Evolutionary conservation across 2,329 filamentous ascomycete genomes (phyloP), one percentile per base, ranked within the genome.

Genomic region (Chaetomium sp.): DNA sequence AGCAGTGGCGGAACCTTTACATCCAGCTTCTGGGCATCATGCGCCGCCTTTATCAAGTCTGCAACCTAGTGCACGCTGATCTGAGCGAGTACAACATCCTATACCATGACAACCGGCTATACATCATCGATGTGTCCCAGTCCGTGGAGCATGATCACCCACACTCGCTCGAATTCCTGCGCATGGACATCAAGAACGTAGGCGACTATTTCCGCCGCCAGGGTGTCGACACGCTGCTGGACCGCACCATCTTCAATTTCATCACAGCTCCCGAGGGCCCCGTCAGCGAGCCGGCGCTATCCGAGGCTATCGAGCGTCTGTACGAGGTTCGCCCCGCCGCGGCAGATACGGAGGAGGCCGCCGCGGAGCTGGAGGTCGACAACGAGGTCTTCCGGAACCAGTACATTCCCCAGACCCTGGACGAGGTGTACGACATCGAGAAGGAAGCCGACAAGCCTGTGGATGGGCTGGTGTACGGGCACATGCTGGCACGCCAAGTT

Each of bases 151-250:
- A 96, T 71, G 94, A 98, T 72, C 95, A 99, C 76, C 95, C 95
- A 0, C 86, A 92, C 64, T 94, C 91, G 2, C 83, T 96, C 33
- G 94, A 98, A 75, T 99, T 99, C 75, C 78, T 99, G 72, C 89
- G 95, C 38, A 98, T 97, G 93, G 95, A 99, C 75, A 93, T 99
- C 78, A 98, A 97, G 83, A 99, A 99, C 74, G 87, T 96, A 1
- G 90, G 88, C 25, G 92, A 96, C 76, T 99, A 96, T 79, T 99
- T 98, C 85, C 83, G 88, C 33, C 85, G 91, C 23, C 90, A 97
- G 75, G 90, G 90, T 49, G 92, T 98, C 1, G 88, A 96, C 67
- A 90, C 87, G 0, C 82, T 99, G 3, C 80, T 88, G 1, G 94
- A 98, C 76, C 87, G 90, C 35, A 81, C 84, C n/a, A 82, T 93